Evolutionary conservation across 192 early-diverging fungal species (phyloP), one percentile per base, ranked within the genome.

Genomic region (Coemansia sp.): DNA sequence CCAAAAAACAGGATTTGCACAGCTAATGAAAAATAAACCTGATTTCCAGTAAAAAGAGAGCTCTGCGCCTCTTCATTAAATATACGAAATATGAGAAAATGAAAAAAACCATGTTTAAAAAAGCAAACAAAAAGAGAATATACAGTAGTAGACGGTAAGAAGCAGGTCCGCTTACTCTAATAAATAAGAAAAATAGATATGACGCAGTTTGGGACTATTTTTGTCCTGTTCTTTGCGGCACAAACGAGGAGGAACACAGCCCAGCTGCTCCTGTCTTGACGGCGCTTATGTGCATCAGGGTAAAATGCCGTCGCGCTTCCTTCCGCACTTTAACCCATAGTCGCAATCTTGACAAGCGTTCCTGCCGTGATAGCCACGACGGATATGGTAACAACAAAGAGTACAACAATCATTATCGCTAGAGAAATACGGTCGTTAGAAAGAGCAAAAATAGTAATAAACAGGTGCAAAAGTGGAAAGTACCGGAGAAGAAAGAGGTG

Each of bases 291-390:
- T 48, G 42, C 30, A 13, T 34, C 42, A 51, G 0, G 25, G 7
- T n/a, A 46, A 10, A 46, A 46, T 7, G 23, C 7, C 10, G 7
- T 51, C 13, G 25, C 25, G 25, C 25, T 9, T 26, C 16, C 13
- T 25, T 3, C 4, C 2, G 18, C 30, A 34, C 4, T 34, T 20
- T 77, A 75, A 8, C 69, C 70, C 30, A 72, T 30, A 6, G 62
- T 58, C 7, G 78, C 68, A 25, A 74, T 51, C 66, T 72, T 81
- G 25, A 75, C 52, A 13, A 81, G 58, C 18, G 78, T 72, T 18
- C 78, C 78, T 10, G 66, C 72, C 4, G 66, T 55, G 28, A 81
- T 42, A 5, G 70, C 78, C 2, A 81, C 63, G 20, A 81, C 78
- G 8, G 72, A 66, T 29, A 81, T 63, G 5, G 69, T 40, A 0